Base-by-base conservation (phyloP, 257 asterid species). In the Osmanthus fragrans region DNA sequence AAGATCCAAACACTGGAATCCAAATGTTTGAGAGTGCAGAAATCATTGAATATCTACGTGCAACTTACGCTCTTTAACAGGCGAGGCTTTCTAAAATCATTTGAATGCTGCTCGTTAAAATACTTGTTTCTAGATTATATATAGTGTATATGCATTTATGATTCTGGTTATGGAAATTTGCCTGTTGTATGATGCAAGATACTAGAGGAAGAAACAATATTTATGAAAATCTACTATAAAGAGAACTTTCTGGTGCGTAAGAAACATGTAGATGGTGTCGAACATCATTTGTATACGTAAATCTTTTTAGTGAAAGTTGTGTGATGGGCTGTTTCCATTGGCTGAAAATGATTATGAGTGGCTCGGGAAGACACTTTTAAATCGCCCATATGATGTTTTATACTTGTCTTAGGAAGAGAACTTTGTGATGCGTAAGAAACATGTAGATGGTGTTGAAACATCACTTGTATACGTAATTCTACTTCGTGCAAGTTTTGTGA, bases 11-110 rank as follows among this genome's bases (percentile, higher is more conserved):
- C 86, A 91, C 97, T 25, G 97, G 97, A 79, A 84, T 92, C 78
- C 89, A 92, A 72, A 94, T 90, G 98, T 94, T 94, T 72, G 98
- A 94, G 86, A 94, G 99, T 81, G 99, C 99, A 63, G 96, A 91
- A 27, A 94, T 94, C 54, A 84, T 92, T 29, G 97, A 94, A 39
- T 94, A 94, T 83, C 85, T 92, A 15, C 85, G 77, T 85, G 92
- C 95, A 73, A 92, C 96, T 70, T 94, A 94, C 45, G 92, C 95
- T 75, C 89, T 86, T 36, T 90, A 82, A 90, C 70, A 27, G 56
- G 67, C 33, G 42, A 36, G 74, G 75, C 47, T 11, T 36, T 30
- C 15, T 36, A 42, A 34, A 10, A 12, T 77, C 64, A 37, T 32
- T 45, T 65, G 49, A 51, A 18, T 7, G 29, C 29, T 58, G 32